A percentile compares a stretch with the other conserved stretches of the same genome.
phyloP scores from a whole-genome alignment of 2,329 filamentous ascomycete genomes.

The Gyromitra esculenta region DNA sequence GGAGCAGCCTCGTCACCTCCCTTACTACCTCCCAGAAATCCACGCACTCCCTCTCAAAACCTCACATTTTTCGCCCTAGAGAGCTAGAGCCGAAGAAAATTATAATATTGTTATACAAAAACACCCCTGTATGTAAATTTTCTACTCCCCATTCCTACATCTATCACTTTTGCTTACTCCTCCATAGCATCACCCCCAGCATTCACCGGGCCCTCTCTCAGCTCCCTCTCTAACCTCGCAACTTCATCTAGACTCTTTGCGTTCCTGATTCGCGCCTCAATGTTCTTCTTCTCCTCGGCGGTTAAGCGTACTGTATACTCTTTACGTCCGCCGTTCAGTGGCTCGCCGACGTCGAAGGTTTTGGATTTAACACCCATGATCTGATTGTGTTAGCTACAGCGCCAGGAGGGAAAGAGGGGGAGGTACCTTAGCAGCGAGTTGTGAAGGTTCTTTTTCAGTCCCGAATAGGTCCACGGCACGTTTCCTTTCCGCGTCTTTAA shows the following conservation, averaged over 20 bases:
- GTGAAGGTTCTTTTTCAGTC: slow-evolving; percentile 77
- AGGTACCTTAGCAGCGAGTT: slow-evolving; percentile 75
- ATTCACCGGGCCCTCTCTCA: slow-evolving; percentile 85
- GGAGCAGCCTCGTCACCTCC: background rate
- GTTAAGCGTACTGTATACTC: slow-evolving; percentile 84
- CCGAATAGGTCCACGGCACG: slow-evolving; percentile 85
- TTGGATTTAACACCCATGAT: slow-evolving; percentile 87
- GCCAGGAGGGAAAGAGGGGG: background rate
- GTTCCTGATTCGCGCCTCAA: slow-evolving; percentile 87
- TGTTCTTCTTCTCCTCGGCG: slow-evolving; percentile 83
- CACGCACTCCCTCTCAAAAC: background rate
- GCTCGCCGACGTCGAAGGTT: slow-evolving; percentile 70
- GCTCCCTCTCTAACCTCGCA: slow-evolving; percentile 85
- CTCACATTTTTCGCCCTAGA: background rate
- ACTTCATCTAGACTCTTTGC: slow-evolving; percentile 92
- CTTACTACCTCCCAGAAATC: background rate
- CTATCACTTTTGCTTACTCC: slow-evolving; percentile 62
- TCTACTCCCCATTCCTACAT: background rate
- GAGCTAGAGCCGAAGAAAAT: background rate
- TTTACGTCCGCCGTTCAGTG: slow-evolving; percentile 65
- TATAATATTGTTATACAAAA: slow-evolving; percentile 7
- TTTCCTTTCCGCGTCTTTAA: slow-evolving; percentile 83
- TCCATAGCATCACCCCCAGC: slow-evolving; percentile 69
- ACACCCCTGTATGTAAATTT: background rate
- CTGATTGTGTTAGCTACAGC: slow-evolving; percentile 60